Conservation (phyloP, 2,329 filamentous ascomycete species). For the Cladobotryum mycophilum region DNA sequence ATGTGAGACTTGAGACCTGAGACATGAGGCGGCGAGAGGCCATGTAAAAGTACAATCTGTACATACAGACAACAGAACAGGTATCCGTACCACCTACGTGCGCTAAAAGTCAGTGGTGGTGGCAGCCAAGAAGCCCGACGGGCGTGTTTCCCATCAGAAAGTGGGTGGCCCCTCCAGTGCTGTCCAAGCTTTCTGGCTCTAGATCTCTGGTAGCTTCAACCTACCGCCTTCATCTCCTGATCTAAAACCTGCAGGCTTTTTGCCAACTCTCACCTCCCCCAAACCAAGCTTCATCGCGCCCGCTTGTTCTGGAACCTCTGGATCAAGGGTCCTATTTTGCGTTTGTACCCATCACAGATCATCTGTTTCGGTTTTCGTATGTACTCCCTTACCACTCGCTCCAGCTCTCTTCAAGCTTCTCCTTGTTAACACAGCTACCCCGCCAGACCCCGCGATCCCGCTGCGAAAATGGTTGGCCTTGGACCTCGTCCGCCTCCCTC, state of each 20-base stretch:
- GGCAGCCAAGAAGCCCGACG: neutral
- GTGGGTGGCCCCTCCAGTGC: too few relatives aligned
- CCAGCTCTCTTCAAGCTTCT: too few relatives aligned
- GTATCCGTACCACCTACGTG: too few relatives aligned
- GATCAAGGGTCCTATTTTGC: too few relatives aligned
- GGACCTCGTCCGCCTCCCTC: conserved; percentile 45
- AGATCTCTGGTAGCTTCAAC: conserved; percentile 5
- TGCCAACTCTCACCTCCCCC: neutral
- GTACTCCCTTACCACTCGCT: too few relatives aligned
- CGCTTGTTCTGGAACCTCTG: neutral
- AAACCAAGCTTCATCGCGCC: neutral
- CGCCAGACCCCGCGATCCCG: conserved; percentile 30
- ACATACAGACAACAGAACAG: too few relatives aligned
- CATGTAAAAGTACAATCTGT: too few relatives aligned
- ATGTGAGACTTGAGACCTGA: too few relatives aligned
- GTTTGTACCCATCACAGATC: neutral
- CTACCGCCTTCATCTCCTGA: conserved; percentile 3
- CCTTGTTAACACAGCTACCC: conserved; percentile 22
- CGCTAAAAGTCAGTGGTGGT: too few relatives aligned
- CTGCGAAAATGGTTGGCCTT: conserved; percentile 43
- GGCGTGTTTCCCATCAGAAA: too few relatives aligned
- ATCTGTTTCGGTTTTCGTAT: neutral
- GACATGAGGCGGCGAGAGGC: too few relatives aligned
- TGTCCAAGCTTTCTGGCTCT: neutral
- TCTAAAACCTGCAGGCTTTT: neutral